Conservation (phyloP, 345 rosid species). For the Eucalyptus leucophloia region DNA sequence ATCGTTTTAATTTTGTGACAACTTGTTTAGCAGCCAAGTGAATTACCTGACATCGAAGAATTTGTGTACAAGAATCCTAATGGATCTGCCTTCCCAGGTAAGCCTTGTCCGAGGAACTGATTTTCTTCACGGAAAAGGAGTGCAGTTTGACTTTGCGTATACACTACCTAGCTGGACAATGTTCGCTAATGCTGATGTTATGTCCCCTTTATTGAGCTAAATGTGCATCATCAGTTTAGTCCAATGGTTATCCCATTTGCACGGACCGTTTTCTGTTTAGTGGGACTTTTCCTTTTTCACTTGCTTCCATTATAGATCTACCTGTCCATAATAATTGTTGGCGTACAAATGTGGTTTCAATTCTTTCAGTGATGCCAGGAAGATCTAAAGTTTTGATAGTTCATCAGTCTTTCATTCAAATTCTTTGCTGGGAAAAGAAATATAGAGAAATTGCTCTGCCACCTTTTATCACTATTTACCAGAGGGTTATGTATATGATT, state of each 20-base stretch:
- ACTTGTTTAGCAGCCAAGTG: conserved; percentile 16
- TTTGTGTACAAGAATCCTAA: conserved; percentile 35
- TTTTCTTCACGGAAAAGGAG: background rate
- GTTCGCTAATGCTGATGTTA: background rate
- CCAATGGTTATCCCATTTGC: background rate
- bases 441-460: background rate
- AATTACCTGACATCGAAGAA: conserved; percentile 68
- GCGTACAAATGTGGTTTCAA: background rate
- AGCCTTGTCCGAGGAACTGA: background rate
- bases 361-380: background rate
- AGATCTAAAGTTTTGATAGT: background rate
- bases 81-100: conserved; percentile 16
- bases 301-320: background rate
- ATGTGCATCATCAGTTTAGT: background rate
- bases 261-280: background rate
- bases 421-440: background rate
- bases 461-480: background rate
- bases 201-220: background rate
- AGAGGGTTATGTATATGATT: background rate
- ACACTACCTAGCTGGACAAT: background rate
- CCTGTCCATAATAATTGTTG: background rate
- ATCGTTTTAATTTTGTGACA: background rate
- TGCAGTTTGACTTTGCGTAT: background rate
- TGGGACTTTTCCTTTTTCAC: background rate
- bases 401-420: background rate